These are phyloP conservation scores for Cryphonectria parasitica DNA, from an alignment of 2,329 filamentous ascomycete genomes.

Conservation along the genomic window DNA sequence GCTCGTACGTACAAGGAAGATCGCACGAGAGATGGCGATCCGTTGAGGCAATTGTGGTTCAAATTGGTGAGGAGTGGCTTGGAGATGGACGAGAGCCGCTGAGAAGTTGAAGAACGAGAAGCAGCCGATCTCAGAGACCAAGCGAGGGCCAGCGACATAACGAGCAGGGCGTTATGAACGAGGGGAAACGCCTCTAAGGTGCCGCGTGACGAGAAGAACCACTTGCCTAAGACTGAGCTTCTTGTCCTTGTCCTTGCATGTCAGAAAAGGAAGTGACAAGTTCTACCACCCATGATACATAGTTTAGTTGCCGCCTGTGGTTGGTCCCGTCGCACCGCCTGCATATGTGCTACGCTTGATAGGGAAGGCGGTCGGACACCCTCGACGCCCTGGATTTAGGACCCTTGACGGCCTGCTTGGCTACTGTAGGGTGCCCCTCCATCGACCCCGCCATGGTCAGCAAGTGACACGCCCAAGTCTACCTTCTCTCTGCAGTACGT, in stretches of 20 bases:
- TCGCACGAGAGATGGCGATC: constrained; percentile 1
- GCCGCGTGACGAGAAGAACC: constrained; percentile 7
- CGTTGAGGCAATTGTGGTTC: constrained; percentile 10
- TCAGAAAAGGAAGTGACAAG: constrained; percentile 3
- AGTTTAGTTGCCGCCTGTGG: constrained; percentile 3
- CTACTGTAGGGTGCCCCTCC: neutral
- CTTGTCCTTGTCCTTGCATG: constrained; percentile 4
- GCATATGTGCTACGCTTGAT: constrained; percentile 4
- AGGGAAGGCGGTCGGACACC: constrained; percentile 4
- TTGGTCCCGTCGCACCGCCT: neutral
- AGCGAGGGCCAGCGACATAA: constrained; percentile 28
- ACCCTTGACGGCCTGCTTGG: neutral
- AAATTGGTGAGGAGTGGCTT: constrained; percentile 17
- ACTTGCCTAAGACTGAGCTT: constrained; percentile 2
- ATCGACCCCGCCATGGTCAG: constrained; percentile 9
- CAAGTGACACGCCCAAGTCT: neutral
- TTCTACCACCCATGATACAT: neutral
- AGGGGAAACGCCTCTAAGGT: neutral
- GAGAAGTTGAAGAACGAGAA: constrained; percentile 17
- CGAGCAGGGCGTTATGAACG: constrained; percentile 8
- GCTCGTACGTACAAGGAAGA: constrained; percentile 23
- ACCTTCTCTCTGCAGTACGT: neutral
- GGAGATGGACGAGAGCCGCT: constrained; percentile 22
- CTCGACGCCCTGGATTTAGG: neutral
- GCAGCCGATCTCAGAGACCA: constrained; percentile 26